These are phyloP conservation scores for Lasiosphaeria ovina DNA, from an alignment of 495 filamentous ascomycete species.

Conservation along the genomic window DNA sequence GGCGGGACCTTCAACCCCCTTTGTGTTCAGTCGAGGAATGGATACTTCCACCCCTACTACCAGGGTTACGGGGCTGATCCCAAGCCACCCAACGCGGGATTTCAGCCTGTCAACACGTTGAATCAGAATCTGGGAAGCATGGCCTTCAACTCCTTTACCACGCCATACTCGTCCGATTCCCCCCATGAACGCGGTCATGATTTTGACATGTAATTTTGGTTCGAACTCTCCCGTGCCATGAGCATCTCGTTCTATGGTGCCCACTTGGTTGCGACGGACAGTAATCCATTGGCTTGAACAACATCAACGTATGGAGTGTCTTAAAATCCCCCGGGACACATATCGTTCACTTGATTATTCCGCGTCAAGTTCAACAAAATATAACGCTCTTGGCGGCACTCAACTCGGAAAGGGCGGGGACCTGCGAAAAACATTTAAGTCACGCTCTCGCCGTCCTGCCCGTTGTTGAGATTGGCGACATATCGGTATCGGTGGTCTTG, in stretches of 20 bases:
- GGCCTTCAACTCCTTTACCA: constrained; percentile 18
- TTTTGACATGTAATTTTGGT: constrained; percentile 14
- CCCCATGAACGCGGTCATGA: constrained; percentile 17
- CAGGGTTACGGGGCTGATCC: constrained; percentile 32
- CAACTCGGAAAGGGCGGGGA: too few relatives aligned
- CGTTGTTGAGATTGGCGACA: neutral
- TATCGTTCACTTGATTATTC: too few relatives aligned
- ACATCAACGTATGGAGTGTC: too few relatives aligned
- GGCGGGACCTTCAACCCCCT: constrained; percentile 43
- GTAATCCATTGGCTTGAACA: too few relatives aligned
- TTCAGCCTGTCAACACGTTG: constrained; percentile 25
- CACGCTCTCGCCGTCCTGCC: too few relatives aligned
- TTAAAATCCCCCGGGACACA: too few relatives aligned
- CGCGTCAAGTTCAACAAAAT: too few relatives aligned
- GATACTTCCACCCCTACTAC: constrained; percentile 32
- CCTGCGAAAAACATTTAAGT: too few relatives aligned
- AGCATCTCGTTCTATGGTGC: too few relatives aligned
- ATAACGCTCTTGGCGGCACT: too few relatives aligned
- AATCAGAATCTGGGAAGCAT: constrained; percentile 18
- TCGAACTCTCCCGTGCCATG: too few relatives aligned
- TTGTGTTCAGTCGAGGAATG: constrained; percentile 34
- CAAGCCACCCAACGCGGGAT: constrained; percentile 26
- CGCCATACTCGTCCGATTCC: constrained; percentile 18
- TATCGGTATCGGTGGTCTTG: neutral
- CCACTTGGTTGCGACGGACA: too few relatives aligned